Evolutionary conservation across 2,329 filamentous ascomycete species (phyloP), one percentile per base, ranked within the genome.

Genomic region (Nothomitra cinnamomea): DNA sequence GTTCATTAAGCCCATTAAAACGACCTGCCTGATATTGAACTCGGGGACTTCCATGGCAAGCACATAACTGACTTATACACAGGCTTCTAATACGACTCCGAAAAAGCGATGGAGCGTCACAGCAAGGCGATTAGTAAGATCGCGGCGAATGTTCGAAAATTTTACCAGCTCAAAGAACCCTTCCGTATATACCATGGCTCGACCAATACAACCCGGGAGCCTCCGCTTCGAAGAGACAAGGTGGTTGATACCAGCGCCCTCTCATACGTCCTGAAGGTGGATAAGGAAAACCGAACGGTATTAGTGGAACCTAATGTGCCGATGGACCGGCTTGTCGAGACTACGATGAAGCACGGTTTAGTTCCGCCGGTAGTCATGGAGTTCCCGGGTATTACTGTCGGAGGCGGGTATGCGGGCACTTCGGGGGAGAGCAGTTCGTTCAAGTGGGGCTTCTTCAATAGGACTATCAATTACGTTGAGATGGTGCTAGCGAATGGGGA

Each of bases 151-250:
- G 69, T 77, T 36, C 64, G 64, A 47, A 57, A 61, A 5, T 79
- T 78, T 64, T 62, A 74, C 61, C 64, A 69, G 12, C 69, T 69
- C 45, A 65, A 73, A 53, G 67, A 75, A 61, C 76, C 81, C 1
- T 88, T 85, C 66, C 75, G 83, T n/a, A 81, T 88, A 62, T 84
- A 80, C 60, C 84, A 88, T 66, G 85, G 85, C 56, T 80, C 82
- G 0, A 87, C 84, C 24, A 87, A 86, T 68, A 85, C 79, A 65
- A 88, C 85, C 38, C 79, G 85, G 6, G 73, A 74, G 24, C 72
- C 72, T 6, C 67, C 70, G 19, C 71, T 72, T 28, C 66, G 65
- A 28, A 55, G 53, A 43, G 71, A 73, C 62, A 77, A 76, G 60
- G 76, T 79, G 8, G 71, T 89, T 54, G 82, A 87, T 64, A 87